Evolutionary conservation across 192 early-diverging fungal species (phyloP).

Genomic region (Jimgerdemannia lactiflua): DNA sequence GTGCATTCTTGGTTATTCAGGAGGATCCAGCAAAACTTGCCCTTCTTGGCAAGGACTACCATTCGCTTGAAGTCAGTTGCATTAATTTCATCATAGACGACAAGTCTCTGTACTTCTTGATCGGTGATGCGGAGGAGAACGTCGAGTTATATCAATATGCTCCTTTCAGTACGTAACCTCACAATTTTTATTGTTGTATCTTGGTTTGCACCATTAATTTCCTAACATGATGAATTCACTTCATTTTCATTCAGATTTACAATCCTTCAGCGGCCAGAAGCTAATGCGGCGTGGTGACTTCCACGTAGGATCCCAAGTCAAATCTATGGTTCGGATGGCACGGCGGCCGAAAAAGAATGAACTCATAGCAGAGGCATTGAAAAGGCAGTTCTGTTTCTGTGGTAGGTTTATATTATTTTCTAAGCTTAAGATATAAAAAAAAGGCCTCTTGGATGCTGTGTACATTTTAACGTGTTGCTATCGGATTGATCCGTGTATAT

Average conservation of each 20-base stretch:
- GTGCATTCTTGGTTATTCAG: slow-evolving; percentile 27
- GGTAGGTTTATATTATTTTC: slow-evolving; percentile 23
- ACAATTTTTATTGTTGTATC: not conserved
- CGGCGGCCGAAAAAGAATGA: slow-evolving; percentile 14
- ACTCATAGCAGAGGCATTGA: slow-evolving; percentile 32
- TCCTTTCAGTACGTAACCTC: slow-evolving; percentile 69
- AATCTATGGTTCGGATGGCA: slow-evolving; percentile 62
- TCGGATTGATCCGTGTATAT: slow-evolving; percentile 22
- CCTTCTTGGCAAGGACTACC: slow-evolving; percentile 87
- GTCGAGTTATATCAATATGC: slow-evolving; percentile 82
- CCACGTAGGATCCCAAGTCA: slow-evolving; percentile 76
- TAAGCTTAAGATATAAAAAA: slow-evolving; percentile 19
- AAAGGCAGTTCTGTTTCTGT: slow-evolving; percentile 41
- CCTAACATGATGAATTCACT: not conserved
- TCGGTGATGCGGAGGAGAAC: slow-evolving; percentile 82
- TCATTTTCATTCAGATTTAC: slow-evolving; percentile 56
- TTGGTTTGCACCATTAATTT: not conserved
- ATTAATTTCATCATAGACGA: slow-evolving; percentile 82
- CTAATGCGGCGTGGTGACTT: slow-evolving; percentile 90
- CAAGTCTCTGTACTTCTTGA: slow-evolving; percentile 64
- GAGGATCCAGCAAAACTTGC: slow-evolving; percentile 90
- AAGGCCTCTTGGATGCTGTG: not conserved
- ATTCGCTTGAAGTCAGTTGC: slow-evolving; percentile 68
- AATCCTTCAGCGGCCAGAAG: slow-evolving; percentile 85
- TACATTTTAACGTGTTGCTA: not conserved